Percentiles rank a stretch among this genome's conserved stretches.
Conservation (phyloP, 257 asterid genomes). For the Nicotiana otophora region DNA sequence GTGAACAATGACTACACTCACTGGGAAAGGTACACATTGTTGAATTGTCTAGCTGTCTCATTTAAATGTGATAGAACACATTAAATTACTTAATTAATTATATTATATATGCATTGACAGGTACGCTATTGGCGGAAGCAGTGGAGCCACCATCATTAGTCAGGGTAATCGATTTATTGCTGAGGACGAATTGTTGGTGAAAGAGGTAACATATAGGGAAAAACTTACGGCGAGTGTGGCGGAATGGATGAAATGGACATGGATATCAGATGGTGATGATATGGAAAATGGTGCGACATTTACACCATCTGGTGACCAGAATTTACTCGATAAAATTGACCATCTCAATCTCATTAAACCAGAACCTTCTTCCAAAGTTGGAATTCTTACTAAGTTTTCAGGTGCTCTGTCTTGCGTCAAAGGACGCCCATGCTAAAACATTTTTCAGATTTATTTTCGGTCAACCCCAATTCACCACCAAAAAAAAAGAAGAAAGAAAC, state of each 20-base stretch:
- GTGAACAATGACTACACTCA: conserved; percentile 40
- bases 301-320: conserved; percentile 9
- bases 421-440: background rate
- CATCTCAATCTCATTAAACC: background rate
- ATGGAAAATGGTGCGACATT: conserved; percentile 8
- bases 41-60: background rate
- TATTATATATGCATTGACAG: background rate
- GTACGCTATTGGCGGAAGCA: conserved; percentile 16
- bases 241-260: conserved; percentile 14
- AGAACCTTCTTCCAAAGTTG: background rate
- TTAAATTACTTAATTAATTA: no score
- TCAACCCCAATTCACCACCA: background rate
- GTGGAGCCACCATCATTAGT: conserved; percentile 9
- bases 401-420: background rate
- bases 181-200: background rate
- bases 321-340: background rate
- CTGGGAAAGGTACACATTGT: conserved; percentile 31
- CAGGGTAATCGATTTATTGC: conserved; percentile 10
- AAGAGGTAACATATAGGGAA: conserved; percentile 11
- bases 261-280: conserved; percentile 10
- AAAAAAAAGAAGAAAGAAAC: no score
- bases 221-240: background rate
- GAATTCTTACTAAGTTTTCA: conserved; percentile 1
- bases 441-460: background rate
- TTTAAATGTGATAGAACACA: no score